phyloP scores from a whole-genome alignment of 140 eudicot species.

The Stevia rebaudiana region DNA sequence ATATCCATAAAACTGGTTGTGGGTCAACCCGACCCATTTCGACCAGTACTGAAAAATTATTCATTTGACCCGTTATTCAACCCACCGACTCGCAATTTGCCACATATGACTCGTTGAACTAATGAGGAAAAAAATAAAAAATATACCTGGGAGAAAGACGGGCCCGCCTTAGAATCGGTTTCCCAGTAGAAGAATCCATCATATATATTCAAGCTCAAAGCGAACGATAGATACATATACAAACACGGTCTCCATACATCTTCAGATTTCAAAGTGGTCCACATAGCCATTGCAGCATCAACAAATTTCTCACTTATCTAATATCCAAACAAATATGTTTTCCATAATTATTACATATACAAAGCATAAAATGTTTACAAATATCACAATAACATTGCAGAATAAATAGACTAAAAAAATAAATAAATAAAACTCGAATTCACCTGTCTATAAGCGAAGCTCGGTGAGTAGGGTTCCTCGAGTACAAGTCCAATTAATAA shows the following conservation, averaged over 20 bases:
- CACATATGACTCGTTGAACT: slow-evolving; percentile 7
- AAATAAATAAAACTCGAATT: neutral
- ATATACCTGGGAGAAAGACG: slow-evolving; percentile 75
- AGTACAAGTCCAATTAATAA: slow-evolving; percentile 65
- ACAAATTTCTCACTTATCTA: slow-evolving; percentile 60
- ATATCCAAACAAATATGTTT: slow-evolving; percentile 6
- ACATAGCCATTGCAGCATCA: slow-evolving; percentile 73
- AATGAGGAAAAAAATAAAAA: neutral
- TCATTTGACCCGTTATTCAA: neutral
- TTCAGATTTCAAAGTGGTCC: slow-evolving; percentile 63
- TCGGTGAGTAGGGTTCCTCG: slow-evolving; percentile 56
- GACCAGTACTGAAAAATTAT: neutral
- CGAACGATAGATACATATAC: slow-evolving; percentile 81
- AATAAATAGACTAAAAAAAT: neutral
- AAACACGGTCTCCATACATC: slow-evolving; percentile 94
- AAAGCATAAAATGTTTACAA: slow-evolving; percentile 5
- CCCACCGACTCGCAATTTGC: neutral
- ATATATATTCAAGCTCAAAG: slow-evolving; percentile 59
- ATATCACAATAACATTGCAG: neutral
- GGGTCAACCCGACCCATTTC: slow-evolving; percentile 1
- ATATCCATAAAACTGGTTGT: neutral
- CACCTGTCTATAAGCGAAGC: slow-evolving; percentile 72
- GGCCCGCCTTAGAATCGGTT: slow-evolving; percentile 78
- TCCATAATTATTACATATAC: neutral
- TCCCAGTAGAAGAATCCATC: slow-evolving; percentile 95